Base-by-base conservation (phyloP, 2,329 filamentous ascomycete species). In the Hypocrella siamensis region DNA sequence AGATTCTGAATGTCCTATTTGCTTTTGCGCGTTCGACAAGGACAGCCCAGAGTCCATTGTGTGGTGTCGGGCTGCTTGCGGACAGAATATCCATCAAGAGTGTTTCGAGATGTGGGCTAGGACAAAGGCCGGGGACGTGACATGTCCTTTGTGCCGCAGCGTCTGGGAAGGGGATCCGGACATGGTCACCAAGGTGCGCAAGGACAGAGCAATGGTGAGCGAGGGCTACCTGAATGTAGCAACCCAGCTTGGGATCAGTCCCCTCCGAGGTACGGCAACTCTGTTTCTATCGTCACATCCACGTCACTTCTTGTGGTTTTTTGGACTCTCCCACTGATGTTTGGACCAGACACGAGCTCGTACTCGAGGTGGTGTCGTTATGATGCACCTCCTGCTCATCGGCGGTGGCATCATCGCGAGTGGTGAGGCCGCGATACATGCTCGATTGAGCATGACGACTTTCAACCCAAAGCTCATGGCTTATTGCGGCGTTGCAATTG, bases 181-280 rank as follows among this genome's bases (percentile, higher is more conserved):
- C 3, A 44, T 55, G 38, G 49, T 65, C 6, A 56, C 56, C 22
- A 57, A 53, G 21, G 58, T 69, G 17, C 54, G 53, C 30, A 62
- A 57, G 38, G 52, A 48, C 1, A 56, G 61, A 3, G 44, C 44
- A 5, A 38, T 53, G 1, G 58, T 56, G 17, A 44, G 44, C 1
- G 70, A 75, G 22, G 73, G 73, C 0, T 78, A 78, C 41, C 53
- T 75, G 29, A 77, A 77, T 44, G 63, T 78, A 3, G 71, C 68
- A 2, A 50, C 59, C 15, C 65, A 75, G 45, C 52, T 77, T n/a
- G 73, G 72, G 2, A 58, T 77, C 38, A 68, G 62, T 37, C 48
- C 48, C 0, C 36, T 46, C n/a, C 53, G 71, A 54, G 69, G 67
- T 67, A 49, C 21, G 54, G 44, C 17, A 16, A 15, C 15, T 4